Conservation (phyloP, 306 rosid species). For the Gastrolobium villosum region DNA sequence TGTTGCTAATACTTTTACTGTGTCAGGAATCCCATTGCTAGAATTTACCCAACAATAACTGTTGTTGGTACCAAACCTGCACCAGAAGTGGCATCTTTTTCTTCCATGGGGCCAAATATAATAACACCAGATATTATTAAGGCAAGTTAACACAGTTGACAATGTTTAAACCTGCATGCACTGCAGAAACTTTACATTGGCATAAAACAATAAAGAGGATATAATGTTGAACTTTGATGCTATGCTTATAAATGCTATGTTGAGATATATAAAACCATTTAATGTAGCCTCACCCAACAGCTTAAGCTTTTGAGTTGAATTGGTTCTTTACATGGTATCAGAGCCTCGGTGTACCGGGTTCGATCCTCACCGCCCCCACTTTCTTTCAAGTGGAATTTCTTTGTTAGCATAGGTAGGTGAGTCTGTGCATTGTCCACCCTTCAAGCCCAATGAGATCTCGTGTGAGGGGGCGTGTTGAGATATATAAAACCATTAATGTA, state of each 20-base stretch:
- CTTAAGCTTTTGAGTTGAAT: too few species aligned
- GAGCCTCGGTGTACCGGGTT: too few species aligned
- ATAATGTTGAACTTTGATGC: neutral
- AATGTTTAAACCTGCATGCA: neutral
- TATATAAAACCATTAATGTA: too few species aligned
- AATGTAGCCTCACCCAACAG: too few species aligned
- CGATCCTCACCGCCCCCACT: too few species aligned
- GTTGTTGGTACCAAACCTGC: slow-evolving; percentile 64
- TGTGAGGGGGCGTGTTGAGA: too few species aligned
- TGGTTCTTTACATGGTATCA: too few species aligned
- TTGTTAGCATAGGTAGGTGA: too few species aligned
- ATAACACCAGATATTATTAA: slow-evolving; percentile 73
- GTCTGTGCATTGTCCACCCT: too few species aligned
- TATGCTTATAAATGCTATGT: neutral
- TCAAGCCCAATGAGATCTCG: too few species aligned
- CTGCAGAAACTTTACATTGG: slow-evolving; percentile 21
- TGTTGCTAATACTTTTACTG: slow-evolving; percentile 34
- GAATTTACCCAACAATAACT: slow-evolving; percentile 59
- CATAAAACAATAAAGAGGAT: neutral
- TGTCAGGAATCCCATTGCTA: slow-evolving; percentile 69
- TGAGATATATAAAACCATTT: too few species aligned
- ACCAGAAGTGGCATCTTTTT: slow-evolving; percentile 73
- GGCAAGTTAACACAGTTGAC: slow-evolving; percentile 49
- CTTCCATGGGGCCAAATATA: slow-evolving; percentile 75
- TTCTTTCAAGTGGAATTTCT: too few species aligned